A percentile compares a stretch with the other conserved stretches of the same genome.
Evolutionary conservation across 352 stramenopile genomes (phyloP).

Genomic region (Phytophthora pluvialis): DNA sequence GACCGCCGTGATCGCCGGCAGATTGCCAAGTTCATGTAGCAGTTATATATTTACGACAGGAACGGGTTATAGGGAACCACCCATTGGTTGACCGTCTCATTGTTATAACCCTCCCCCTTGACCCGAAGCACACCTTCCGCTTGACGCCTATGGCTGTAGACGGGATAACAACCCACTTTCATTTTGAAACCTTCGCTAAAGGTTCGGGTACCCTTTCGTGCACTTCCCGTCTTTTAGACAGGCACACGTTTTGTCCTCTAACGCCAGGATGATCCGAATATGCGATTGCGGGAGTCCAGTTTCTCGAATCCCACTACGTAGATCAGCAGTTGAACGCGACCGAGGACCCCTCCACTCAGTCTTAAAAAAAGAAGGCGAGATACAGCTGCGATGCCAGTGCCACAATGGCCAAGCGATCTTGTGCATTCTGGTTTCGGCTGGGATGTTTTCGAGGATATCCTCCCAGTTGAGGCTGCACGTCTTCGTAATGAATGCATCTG

Average conservation of each 20-base stretch:
- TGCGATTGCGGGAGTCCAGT: background rate
- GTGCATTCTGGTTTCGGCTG: background rate
- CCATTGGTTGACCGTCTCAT: background rate
- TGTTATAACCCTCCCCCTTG: background rate
- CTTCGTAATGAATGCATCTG: background rate
- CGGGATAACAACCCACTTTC: background rate
- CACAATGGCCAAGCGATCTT: background rate
- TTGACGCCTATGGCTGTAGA: background rate
- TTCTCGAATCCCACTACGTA: too few relatives aligned
- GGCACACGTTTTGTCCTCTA: background rate
- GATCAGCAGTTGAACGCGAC: background rate
- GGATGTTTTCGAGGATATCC: background rate
- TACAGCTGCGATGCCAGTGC: background rate
- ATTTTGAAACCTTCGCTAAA: background rate
- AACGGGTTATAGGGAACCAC: background rate
- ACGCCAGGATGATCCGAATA: background rate
- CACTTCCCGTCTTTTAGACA: conserved; percentile 1
- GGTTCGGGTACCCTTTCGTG: background rate
- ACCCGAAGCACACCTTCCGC: background rate
- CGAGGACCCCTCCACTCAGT: background rate
- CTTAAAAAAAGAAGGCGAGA: background rate
- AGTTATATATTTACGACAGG: conserved; percentile 45
- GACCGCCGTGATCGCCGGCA: conserved; percentile 38
- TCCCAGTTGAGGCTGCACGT: conserved; percentile 1
- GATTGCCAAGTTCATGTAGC: conserved; percentile 67